Evolutionary conservation across 345 rosid genomes (phyloP).

Genomic region (Conringia planisiliqua): DNA sequence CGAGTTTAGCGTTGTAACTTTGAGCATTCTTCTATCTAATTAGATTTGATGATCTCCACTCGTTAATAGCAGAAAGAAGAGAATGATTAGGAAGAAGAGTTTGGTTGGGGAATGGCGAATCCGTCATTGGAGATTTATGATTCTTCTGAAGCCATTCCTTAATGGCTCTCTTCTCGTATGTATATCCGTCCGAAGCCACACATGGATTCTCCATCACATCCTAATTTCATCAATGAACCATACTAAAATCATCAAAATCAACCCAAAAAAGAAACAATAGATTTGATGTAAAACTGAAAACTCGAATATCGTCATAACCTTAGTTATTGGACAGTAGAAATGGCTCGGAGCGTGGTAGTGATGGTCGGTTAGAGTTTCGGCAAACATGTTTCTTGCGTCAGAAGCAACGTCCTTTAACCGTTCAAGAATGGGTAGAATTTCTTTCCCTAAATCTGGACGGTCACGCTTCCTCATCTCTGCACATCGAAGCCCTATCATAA

Average conservation of each 20-base stretch:
- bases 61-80: constrained; percentile 61
- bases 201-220: constrained; percentile 81
- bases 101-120: constrained; percentile 47
- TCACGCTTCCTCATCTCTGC: constrained; percentile 73
- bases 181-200: constrained; percentile 90
- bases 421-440: constrained; percentile 67
- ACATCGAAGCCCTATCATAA: constrained; percentile 60
- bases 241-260: background rate
- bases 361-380: background rate
- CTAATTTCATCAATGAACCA: constrained; percentile 36
- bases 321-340: constrained; percentile 76
- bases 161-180: constrained; percentile 65
- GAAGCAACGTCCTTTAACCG: constrained; percentile 53
- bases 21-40: background rate
- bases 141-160: constrained; percentile 57
- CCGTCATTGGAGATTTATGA: constrained; percentile 68
- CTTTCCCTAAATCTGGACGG: constrained; percentile 62
- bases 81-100: constrained; percentile 67
- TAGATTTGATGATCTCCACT: constrained; percentile 62
- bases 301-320: constrained; percentile 39
- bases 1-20: background rate
- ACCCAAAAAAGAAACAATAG: background rate
- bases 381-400: constrained; percentile 28
- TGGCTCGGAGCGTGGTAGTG: constrained; percentile 51
- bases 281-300: background rate